phyloP scores from a whole-genome alignment of 2,329 filamentous ascomycete genomes.

The Diaporthe helianthi region DNA sequence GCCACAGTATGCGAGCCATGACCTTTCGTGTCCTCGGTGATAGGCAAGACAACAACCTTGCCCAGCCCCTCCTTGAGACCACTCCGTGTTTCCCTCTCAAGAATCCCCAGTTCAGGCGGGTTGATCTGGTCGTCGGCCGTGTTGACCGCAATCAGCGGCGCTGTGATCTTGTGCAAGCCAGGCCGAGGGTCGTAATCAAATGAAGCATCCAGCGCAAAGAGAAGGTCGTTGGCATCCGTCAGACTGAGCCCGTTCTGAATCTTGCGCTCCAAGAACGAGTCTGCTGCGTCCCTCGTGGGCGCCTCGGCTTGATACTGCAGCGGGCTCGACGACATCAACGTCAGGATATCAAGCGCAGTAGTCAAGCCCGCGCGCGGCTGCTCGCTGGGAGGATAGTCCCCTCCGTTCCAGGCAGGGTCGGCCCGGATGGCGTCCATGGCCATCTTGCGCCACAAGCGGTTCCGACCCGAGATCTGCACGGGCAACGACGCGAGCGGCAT shows the following conservation, averaged over 20 bases:
- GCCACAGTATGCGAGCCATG: conserved; percentile 37
- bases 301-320: conserved; percentile 37
- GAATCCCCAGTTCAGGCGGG: conserved; percentile 40
- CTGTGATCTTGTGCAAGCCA: conserved; percentile 36
- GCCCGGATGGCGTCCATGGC: conserved; percentile 37
- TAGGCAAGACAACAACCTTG: conserved; percentile 34
- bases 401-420: conserved; percentile 37
- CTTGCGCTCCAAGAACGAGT: conserved; percentile 36
- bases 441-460: conserved; percentile 40
- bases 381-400: conserved; percentile 35
- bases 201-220: conserved; percentile 38
- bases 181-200: conserved; percentile 40
- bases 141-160: conserved; percentile 40
- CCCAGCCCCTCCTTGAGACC: conserved; percentile 28
- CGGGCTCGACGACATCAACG: conserved; percentile 38
- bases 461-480: conserved; percentile 38
- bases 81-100: conserved; percentile 33
- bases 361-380: conserved; percentile 36
- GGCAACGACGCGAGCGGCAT: conserved; percentile 39
- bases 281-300: conserved; percentile 36
- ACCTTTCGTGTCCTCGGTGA: conserved; percentile 34
- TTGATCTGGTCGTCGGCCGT: conserved; percentile 41
- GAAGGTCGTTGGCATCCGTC: conserved; percentile 38
- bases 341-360: conserved; percentile 35
- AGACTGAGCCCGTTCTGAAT: conserved; percentile 21